phyloP scores from a whole-genome alignment of 495 filamentous ascomycete genomes.

The Aspergillus sclerotioniger region DNA sequence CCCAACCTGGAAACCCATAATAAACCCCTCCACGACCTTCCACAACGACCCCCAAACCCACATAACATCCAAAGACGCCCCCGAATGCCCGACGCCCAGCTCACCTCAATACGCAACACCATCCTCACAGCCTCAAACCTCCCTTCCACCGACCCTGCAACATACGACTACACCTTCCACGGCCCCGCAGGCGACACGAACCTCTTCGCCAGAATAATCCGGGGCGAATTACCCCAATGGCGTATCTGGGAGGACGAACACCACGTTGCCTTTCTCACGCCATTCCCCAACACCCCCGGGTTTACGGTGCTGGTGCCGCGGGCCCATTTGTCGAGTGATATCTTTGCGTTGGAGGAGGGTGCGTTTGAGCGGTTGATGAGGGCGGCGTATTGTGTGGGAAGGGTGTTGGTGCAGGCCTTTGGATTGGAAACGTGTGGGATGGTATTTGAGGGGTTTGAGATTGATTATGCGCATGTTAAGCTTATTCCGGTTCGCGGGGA shows the following conservation, averaged over 20 bases:
- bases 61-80: constrained; percentile 5
- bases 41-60: background rate
- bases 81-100: background rate
- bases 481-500: constrained; percentile 7
- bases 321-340: constrained; percentile 8
- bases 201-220: constrained; percentile 6
- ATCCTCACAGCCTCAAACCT: background rate
- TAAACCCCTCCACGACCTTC: background rate
- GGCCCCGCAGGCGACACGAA: background rate
- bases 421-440: constrained; percentile 5
- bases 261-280: constrained; percentile 9
- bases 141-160: background rate
- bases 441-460: constrained; percentile 15
- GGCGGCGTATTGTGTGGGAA: background rate
- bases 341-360: background rate
- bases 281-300: constrained; percentile 4
- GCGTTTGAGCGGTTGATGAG: constrained; percentile 2
- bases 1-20: background rate
- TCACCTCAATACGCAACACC: background rate
- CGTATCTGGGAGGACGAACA: constrained; percentile 10
- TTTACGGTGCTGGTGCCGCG: constrained; percentile 10
- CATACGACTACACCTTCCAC: constrained; percentile 2
- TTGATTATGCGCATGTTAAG: constrained; percentile 15
- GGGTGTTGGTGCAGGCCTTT: constrained; percentile 7
- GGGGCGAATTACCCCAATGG: constrained; percentile 2